A percentile compares a stretch with the other conserved stretches of the same genome.
These are phyloP conservation scores for Pseudogymnoascus sp. DNA, from an alignment of 2,329 filamentous ascomycete species.

Conservation along the genomic window DNA sequence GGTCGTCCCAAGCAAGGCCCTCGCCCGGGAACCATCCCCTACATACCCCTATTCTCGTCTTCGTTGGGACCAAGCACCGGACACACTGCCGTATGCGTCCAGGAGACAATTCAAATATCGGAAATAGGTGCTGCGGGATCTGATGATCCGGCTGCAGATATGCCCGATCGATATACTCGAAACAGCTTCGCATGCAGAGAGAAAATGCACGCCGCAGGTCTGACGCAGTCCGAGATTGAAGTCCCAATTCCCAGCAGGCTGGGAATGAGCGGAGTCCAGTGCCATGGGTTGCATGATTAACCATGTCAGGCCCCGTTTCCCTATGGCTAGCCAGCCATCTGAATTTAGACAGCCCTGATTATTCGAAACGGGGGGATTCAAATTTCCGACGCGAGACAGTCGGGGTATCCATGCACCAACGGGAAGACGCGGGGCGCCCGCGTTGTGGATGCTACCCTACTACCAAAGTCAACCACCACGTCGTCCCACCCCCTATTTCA, in stretches of 20 bases:
- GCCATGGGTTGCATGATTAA: not conserved
- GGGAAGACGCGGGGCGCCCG: not conserved
- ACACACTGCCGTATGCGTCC: not conserved
- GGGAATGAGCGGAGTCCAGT: not conserved
- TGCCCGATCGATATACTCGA: not conserved
- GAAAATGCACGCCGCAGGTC: not conserved
- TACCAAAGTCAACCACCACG: not conserved
- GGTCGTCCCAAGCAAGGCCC: not conserved
- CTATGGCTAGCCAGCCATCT: not conserved
- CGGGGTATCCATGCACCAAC: not conserved
- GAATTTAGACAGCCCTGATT: not conserved
- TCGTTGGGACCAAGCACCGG: not conserved
- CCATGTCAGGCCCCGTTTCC: not conserved
- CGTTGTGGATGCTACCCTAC: not conserved
- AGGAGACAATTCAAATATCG: not conserved
- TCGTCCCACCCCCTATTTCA: not conserved
- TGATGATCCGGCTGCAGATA: not conserved
- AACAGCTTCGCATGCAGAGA: not conserved
- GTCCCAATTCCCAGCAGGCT: slow-evolving; percentile 1
- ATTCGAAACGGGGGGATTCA: not conserved
- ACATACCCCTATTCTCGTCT: not conserved
- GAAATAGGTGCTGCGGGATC: not conserved
- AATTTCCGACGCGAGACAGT: not conserved
- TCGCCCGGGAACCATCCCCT: not conserved
- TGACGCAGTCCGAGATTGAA: not conserved